Percentiles rank a stretch among this genome's conserved stretches.
Conservation (phyloP, 1,284 basidiomycete genomes). For the Coniferiporia weirii region DNA sequence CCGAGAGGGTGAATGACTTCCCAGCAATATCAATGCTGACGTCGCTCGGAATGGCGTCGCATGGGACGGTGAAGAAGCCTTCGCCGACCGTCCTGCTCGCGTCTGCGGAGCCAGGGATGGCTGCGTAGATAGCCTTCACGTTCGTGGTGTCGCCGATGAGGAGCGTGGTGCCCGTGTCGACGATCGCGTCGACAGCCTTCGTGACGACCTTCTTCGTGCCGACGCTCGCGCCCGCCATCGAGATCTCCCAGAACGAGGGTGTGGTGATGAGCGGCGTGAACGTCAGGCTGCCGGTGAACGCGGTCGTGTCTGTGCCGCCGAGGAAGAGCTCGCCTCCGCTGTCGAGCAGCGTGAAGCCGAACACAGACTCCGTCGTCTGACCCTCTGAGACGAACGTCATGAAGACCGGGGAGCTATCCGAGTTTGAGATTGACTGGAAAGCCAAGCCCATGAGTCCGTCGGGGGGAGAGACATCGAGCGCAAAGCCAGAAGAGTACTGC, state of each 20-base stretch:
- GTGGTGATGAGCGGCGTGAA: slow-evolving; percentile 16
- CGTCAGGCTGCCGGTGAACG: slow-evolving; percentile 11
- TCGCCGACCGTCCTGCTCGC: slow-evolving; percentile 18
- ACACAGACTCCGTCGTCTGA: slow-evolving; percentile 31
- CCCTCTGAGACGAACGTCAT: slow-evolving; percentile 28
- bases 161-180: slow-evolving; percentile 38
- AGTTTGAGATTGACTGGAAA: slow-evolving; percentile 25
- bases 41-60: slow-evolving; percentile 16
- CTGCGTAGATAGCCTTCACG: slow-evolving; percentile 41
- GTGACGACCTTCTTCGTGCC: slow-evolving; percentile 19
- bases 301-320: slow-evolving; percentile 38
- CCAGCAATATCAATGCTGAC: slow-evolving; percentile 21
- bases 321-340: slow-evolving; percentile 47
- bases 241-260: slow-evolving; percentile 29
- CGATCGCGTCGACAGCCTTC: slow-evolving; percentile 25
- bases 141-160: slow-evolving; percentile 45
- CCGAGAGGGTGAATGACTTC: slow-evolving; percentile 17
- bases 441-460: slow-evolving; percentile 42
- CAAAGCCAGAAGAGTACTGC: slow-evolving; percentile 40
- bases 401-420: slow-evolving; percentile 25
- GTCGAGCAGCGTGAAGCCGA: slow-evolving; percentile 46
- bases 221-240: slow-evolving; percentile 23
- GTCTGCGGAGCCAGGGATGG: slow-evolving; percentile 35
- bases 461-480: slow-evolving; percentile 31
- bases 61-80: slow-evolving; percentile 23